These are phyloP conservation scores for Fusarium sp. DNA, from an alignment of 2,329 filamentous ascomycete genomes.

Conservation along the genomic window DNA sequence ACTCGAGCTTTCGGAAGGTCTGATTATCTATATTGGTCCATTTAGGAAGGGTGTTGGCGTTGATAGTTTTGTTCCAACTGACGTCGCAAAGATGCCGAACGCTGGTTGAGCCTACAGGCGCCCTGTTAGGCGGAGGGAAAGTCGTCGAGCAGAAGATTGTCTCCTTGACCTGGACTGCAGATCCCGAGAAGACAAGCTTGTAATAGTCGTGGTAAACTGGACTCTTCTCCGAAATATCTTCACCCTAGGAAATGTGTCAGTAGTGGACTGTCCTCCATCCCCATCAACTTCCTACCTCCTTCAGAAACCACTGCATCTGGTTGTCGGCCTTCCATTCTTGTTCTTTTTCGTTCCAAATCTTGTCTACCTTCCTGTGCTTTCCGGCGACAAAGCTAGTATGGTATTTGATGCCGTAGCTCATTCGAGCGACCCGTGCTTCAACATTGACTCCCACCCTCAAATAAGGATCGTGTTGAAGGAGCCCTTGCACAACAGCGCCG, in stretches of 20 bases:
- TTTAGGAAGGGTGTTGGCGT: conserved; percentile 1
- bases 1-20: not conserved
- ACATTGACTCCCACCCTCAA: conserved; percentile 23
- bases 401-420: conserved; percentile 46
- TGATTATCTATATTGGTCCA: conserved; percentile 22
- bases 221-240: conserved; percentile 14
- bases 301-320: conserved; percentile 52
- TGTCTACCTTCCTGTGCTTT: conserved; percentile 32
- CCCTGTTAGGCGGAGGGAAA: not conserved
- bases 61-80: conserved; percentile 19
- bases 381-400: rapidly evolving
- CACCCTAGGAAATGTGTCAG: conserved; percentile 5
- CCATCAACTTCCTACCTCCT: conserved; percentile 14
- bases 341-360: not conserved
- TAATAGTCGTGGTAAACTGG: conserved; percentile 7
- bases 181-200: rapidly evolving
- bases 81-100: conserved; percentile 38
- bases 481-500: conserved; percentile 50
- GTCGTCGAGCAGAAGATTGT: not conserved
- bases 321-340: not conserved
- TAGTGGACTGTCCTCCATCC: not conserved
- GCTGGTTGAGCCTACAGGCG: rapidly evolving
- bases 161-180: rapidly evolving
- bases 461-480: conserved; percentile 9
- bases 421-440: conserved; percentile 45